Evolutionary conservation across 1,139 yeast genomes (phyloP).

Genomic region (Debaryomycetaceae sp.): DNA sequence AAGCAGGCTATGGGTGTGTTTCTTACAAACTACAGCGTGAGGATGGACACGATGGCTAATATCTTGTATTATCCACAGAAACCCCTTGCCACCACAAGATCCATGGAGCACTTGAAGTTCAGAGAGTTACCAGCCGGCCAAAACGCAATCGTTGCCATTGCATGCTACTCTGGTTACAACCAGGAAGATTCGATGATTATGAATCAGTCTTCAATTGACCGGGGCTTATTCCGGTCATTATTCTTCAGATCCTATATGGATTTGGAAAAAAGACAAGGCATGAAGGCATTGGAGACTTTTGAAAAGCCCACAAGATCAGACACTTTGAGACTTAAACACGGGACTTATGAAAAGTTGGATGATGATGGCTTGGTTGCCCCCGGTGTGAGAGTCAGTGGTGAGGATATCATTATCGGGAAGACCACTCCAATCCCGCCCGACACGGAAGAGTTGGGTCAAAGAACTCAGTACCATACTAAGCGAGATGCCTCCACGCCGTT

Average conservation of each 20-base stretch:
- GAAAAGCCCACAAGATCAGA: constrained; percentile 95
- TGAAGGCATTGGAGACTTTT: constrained; percentile 94
- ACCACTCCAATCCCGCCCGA: constrained; percentile 98
- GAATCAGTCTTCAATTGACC: constrained; percentile 96
- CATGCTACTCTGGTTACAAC: constrained; percentile 97
- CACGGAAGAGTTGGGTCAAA: constrained; percentile 95
- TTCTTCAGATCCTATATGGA: constrained; percentile 98
- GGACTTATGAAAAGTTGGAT: constrained; percentile 95
- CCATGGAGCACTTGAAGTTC: constrained; percentile 96
- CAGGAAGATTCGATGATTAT: constrained; percentile 99
- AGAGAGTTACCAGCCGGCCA: constrained; percentile 99
- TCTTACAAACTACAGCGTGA: constrained; percentile 87
- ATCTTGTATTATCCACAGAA: constrained; percentile 96
- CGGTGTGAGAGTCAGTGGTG: constrained; percentile 98
- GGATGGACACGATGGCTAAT: constrained; percentile 99
- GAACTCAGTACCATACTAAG: constrained; percentile 96
- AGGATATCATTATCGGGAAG: constrained; percentile 96
- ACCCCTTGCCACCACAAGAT: constrained; percentile 98
- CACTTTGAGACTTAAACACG: constrained; percentile 92
- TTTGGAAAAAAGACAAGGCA: constrained; percentile 97
- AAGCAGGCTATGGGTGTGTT: constrained; percentile 99
- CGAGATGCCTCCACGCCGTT: constrained; percentile 98
- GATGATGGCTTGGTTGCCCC: constrained; percentile 98
- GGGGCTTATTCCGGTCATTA: constrained; percentile 92
- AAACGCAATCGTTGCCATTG: constrained; percentile 96